These are phyloP conservation scores for Colletotrichum nymphaeae DNA, from an alignment of 2,329 filamentous ascomycete species.

Conservation along the genomic window DNA sequence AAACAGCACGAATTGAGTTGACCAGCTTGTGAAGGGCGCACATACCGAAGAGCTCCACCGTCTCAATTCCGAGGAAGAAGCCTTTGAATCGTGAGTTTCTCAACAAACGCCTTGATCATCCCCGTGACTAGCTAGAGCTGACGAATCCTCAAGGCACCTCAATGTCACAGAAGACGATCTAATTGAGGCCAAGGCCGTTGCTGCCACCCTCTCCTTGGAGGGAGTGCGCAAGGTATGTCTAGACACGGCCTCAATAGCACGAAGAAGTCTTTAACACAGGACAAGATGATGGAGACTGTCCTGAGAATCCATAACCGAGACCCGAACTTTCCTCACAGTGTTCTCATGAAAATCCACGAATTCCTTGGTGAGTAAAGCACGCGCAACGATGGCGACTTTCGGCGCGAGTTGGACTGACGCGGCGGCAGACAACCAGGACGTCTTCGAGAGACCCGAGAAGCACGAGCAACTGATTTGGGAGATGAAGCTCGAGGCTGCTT, in stretches of 20 bases:
- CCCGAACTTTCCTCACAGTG: conserved; percentile 53
- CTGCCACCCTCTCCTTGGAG: conserved; percentile 47
- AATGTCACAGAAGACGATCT: conserved; percentile 56
- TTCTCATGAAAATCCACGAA: conserved; percentile 53
- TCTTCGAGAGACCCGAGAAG: conserved; percentile 56
- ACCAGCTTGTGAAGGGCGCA: not conserved
- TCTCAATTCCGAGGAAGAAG: conserved; percentile 26
- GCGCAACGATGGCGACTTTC: conserved; percentile 30
- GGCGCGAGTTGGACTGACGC: not conserved
- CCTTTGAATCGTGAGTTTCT: conserved; percentile 21
- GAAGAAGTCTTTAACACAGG: not conserved
- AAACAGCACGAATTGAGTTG: not conserved
- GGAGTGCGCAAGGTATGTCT: conserved; percentile 44
- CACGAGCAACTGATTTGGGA: conserved; percentile 61
- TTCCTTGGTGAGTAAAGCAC: conserved; percentile 54
- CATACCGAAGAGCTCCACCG: conserved; percentile 20
- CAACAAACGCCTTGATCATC: not conserved
- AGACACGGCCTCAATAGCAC: not conserved
- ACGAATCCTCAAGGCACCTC: conserved; percentile 37
- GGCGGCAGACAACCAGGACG: conserved; percentile 36
- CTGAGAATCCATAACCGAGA: conserved; percentile 55
- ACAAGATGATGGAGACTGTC: conserved; percentile 52
- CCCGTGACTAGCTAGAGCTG: not conserved
- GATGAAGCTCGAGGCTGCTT: conserved; percentile 66
- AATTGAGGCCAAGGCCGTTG: conserved; percentile 54